Conservation (phyloP, 1,139 yeast species). For the Yamadazyma triangularis region DNA sequence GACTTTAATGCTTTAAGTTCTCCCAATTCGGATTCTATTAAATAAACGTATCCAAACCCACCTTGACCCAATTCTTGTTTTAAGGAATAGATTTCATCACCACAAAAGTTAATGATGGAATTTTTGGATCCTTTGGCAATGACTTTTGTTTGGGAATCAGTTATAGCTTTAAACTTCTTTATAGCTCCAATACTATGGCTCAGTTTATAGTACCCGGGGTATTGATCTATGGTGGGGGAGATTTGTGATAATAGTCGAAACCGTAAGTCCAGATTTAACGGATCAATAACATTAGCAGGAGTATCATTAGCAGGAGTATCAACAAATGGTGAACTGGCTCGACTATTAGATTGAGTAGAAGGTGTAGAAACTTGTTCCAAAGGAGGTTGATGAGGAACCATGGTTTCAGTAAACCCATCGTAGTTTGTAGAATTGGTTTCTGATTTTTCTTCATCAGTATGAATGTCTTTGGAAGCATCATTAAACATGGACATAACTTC, state of each 20-base stretch:
- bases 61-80: slow-evolving; percentile 70
- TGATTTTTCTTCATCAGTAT: slow-evolving; percentile 29
- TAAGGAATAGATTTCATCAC: slow-evolving; percentile 52
- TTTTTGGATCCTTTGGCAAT: slow-evolving; percentile 35
- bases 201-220: slow-evolving; percentile 23
- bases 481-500: slow-evolving; percentile 79
- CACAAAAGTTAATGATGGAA: slow-evolving; percentile 45
- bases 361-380: slow-evolving; percentile 20
- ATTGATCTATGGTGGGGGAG: slow-evolving; percentile 21
- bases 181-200: slow-evolving; percentile 14
- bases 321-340: slow-evolving; percentile 45
- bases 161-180: slow-evolving; percentile 31
- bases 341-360: slow-evolving; percentile 24
- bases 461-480: slow-evolving; percentile 43
- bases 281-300: slow-evolving; percentile 18
- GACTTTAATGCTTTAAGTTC: slow-evolving; percentile 64
- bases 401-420: slow-evolving; percentile 53
- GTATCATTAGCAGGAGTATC: slow-evolving; percentile 29
- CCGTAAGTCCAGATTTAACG: slow-evolving; percentile 23
- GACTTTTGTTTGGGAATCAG: slow-evolving; percentile 29
- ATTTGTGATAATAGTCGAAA: slow-evolving; percentile 20
- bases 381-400: slow-evolving; percentile 21
- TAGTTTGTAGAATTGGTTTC: slow-evolving; percentile 31
- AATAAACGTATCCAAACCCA: slow-evolving; percentile 74
- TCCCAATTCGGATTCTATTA: slow-evolving; percentile 65